Conservation (phyloP, 495 filamentous ascomycete genomes). For the Halenospora varia region DNA sequence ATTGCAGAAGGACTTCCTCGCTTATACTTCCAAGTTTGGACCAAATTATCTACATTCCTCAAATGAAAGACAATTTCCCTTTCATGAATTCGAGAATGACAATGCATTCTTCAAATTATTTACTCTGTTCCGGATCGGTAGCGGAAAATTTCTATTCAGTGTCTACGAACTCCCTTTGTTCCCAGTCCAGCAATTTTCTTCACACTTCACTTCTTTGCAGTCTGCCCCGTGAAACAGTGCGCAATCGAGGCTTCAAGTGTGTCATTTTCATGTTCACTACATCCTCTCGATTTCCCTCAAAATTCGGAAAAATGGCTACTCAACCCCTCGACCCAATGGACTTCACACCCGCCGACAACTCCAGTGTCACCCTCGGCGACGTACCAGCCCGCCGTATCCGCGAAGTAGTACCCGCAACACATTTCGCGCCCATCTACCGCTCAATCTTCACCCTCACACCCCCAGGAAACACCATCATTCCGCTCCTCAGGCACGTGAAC, state of each 20-base stretch:
- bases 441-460: slow-evolving; percentile 13
- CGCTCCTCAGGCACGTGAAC: slow-evolving; percentile 27
- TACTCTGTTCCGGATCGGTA: too few species aligned
- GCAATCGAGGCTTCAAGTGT: too few species aligned
- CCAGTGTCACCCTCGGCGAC: not conserved
- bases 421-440: slow-evolving; percentile 17
- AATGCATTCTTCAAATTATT: not conserved
- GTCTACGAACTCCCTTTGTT: too few species aligned
- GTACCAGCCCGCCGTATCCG: not conserved
- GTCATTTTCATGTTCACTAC: too few species aligned
- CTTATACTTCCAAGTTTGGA: not conserved
- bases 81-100: not conserved
- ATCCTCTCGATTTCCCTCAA: too few species aligned
- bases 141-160: too few species aligned
- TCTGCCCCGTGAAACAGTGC: too few species aligned
- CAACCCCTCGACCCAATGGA: too few species aligned
- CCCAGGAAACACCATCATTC: not conserved
- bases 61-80: not conserved
- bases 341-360: not conserved
- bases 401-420: not conserved
- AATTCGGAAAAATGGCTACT: too few species aligned
- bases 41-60: slow-evolving; percentile 1
- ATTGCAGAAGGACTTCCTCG: not conserved
- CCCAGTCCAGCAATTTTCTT: too few species aligned
- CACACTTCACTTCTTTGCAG: too few species aligned